phyloP scores from a whole-genome alignment of 768 basidiomycete genomes.

The Tephrocybe rancida region DNA sequence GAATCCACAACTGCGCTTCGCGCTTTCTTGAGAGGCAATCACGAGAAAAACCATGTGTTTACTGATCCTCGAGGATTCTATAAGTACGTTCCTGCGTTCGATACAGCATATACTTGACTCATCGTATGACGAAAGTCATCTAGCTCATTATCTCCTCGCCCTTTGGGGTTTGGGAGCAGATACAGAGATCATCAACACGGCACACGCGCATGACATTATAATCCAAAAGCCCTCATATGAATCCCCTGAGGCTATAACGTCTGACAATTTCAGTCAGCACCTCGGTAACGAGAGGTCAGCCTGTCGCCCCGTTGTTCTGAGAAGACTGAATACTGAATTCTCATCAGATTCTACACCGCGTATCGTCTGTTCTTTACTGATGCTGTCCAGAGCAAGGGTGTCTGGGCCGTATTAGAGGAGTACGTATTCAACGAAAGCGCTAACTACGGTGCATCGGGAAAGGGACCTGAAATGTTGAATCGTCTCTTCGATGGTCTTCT shows the following conservation, averaged over 20 bases:
- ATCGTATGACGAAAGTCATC: constrained; percentile 38
- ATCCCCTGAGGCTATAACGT: constrained; percentile 48
- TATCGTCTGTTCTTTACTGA: constrained; percentile 60
- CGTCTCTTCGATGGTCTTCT: constrained; percentile 54
- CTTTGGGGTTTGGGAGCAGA: constrained; percentile 64
- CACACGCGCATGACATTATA: constrained; percentile 37
- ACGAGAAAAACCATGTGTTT: constrained; percentile 56
- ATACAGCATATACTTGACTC: constrained; percentile 26
- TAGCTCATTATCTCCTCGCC: constrained; percentile 58
- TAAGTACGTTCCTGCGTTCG: constrained; percentile 27
- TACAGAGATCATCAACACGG: constrained; percentile 34
- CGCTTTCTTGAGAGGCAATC: constrained; percentile 48
- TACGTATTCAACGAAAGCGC: constrained; percentile 58
- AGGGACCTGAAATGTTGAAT: constrained; percentile 50
- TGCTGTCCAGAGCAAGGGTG: constrained; percentile 42
- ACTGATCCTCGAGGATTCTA: constrained; percentile 45
- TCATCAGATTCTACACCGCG: constrained; percentile 59
- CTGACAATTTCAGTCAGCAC: constrained; percentile 52
- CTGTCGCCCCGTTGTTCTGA: background rate
- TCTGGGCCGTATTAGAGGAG: constrained; percentile 53
- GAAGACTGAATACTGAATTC: background rate
- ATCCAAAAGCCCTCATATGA: constrained; percentile 38
- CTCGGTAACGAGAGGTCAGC: constrained; percentile 58
- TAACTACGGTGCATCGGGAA: constrained; percentile 40
- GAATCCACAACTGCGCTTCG: constrained; percentile 41